A percentile compares a stretch with the other conserved stretches of the same genome.
Evolutionary conservation across 495 filamentous ascomycete genomes (phyloP).

Genomic region (Aspergillus biplanus): DNA sequence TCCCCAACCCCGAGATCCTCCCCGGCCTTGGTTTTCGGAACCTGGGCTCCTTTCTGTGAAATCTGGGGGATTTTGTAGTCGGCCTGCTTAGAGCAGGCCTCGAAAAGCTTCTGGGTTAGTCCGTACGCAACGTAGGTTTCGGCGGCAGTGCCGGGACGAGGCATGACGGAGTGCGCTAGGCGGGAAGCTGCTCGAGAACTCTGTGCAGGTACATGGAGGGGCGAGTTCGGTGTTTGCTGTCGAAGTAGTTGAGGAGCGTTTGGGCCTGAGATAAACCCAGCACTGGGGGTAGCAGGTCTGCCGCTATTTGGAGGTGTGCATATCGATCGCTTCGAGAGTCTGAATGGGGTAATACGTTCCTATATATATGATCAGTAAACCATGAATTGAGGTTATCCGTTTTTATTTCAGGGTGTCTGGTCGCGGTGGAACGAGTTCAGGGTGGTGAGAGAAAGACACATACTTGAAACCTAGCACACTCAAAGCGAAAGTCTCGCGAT

Average conservation of each 20-base stretch:
- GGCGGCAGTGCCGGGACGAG: constrained; percentile 45
- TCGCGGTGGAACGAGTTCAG: not conserved
- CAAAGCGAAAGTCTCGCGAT: constrained; percentile 13
- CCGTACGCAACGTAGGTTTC: constrained; percentile 78
- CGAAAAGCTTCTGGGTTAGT: constrained; percentile 76
- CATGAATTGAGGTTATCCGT: not conserved
- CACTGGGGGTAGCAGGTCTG: too few species aligned
- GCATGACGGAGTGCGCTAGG: constrained; percentile 37
- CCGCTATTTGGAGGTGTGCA: not conserved
- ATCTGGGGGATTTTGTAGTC: constrained; percentile 69
- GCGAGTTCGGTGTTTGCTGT: not conserved
- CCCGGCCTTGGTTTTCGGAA: constrained; percentile 68
- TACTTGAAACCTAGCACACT: constrained; percentile 21
- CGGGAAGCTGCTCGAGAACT: constrained; percentile 29
- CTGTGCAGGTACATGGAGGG: constrained; percentile 5
- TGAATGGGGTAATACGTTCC: not conserved
- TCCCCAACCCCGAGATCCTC: constrained; percentile 77
- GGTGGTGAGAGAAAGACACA: not conserved
- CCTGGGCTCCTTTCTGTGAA: constrained; percentile 54
- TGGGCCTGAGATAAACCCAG: not conserved
- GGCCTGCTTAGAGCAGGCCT: constrained; percentile 74
- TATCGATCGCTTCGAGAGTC: constrained; percentile 3
- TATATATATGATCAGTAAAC: not conserved
- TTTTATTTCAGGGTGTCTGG: not conserved
- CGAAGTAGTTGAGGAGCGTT: not conserved